A percentile compares a stretch with the other conserved stretches of the same genome.
Evolutionary conservation across 768 basidiomycete genomes (phyloP).

Genomic region (Boletus bicolor): DNA sequence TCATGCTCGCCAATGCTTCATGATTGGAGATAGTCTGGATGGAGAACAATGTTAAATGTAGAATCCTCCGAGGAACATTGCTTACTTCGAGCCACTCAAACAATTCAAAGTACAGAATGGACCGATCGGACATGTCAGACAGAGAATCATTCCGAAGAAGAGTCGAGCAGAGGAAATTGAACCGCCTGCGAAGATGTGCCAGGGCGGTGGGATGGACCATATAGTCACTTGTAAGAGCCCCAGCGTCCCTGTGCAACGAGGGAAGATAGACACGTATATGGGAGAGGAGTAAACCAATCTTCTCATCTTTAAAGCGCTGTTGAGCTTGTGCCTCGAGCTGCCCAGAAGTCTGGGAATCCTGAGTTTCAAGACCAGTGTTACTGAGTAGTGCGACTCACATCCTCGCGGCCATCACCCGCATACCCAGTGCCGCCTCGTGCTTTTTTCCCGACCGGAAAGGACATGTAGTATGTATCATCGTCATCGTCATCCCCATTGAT

Average conservation of each 20-base stretch:
- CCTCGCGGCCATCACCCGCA: slow-evolving; percentile 78
- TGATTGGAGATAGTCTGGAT: slow-evolving; percentile 86
- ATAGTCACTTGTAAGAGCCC: slow-evolving; percentile 83
- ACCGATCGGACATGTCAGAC: slow-evolving; percentile 90
- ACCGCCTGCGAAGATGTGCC: slow-evolving; percentile 86
- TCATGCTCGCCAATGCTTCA: slow-evolving; percentile 90
- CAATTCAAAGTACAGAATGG: slow-evolving; percentile 80
- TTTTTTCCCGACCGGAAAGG: slow-evolving; percentile 52
- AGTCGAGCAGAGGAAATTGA: slow-evolving; percentile 83
- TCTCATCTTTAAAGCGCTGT: slow-evolving; percentile 74
- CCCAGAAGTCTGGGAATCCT: slow-evolving; percentile 61
- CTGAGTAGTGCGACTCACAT: slow-evolving; percentile 51
- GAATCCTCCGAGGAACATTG: background rate
- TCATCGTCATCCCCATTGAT: slow-evolving; percentile 49
- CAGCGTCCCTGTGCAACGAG: slow-evolving; percentile 68
- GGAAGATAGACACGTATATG: slow-evolving; percentile 84
- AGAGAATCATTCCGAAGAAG: slow-evolving; percentile 90
- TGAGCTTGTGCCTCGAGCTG: slow-evolving; percentile 71
- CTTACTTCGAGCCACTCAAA: slow-evolving; percentile 89
- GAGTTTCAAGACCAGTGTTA: slow-evolving; percentile 3
- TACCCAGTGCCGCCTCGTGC: slow-evolving; percentile 83
- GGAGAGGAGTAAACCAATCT: slow-evolving; percentile 62
- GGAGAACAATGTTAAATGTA: slow-evolving; percentile 4
- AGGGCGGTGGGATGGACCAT: slow-evolving; percentile 89
- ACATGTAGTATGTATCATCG: slow-evolving; percentile 47